These are phyloP conservation scores for Salvia sclarea DNA, from an alignment of 305 asterid species.

Conservation along the genomic window DNA sequence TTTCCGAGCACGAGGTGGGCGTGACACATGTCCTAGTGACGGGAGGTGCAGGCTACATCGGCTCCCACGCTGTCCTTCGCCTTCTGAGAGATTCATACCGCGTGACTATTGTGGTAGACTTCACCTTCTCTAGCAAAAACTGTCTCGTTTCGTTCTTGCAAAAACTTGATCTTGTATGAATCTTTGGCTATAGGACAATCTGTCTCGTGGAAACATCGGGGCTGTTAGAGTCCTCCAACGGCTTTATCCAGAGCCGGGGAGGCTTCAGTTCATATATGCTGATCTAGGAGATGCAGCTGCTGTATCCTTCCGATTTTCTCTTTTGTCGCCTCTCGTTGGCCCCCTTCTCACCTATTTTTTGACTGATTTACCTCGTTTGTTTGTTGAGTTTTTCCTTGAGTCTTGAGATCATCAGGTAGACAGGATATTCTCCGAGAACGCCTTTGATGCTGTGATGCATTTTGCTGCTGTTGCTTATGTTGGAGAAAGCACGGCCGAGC, in stretches of 20 bases:
- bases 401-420: slow-evolving; percentile 54
- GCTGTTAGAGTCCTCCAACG: slow-evolving; percentile 72
- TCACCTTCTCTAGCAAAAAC: neutral
- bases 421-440: slow-evolving; percentile 63
- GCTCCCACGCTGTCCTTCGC: slow-evolving; percentile 85
- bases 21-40: slow-evolving; percentile 80
- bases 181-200: slow-evolving; percentile 60
- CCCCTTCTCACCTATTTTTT: neutral
- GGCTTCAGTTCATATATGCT: slow-evolving; percentile 79
- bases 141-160: slow-evolving; percentile 2
- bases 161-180: neutral
- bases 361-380: neutral
- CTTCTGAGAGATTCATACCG: slow-evolving; percentile 77
- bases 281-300: slow-evolving; percentile 77
- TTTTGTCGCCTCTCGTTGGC: neutral
- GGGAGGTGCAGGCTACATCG: slow-evolving; percentile 88
- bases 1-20: slow-evolving; percentile 62
- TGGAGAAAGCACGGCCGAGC: slow-evolving; percentile 88
- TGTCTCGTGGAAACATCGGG: slow-evolving; percentile 88
- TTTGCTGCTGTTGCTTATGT: slow-evolving; percentile 94
- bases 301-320: slow-evolving; percentile 48
- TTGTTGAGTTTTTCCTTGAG: slow-evolving; percentile 33
- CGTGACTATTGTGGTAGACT: slow-evolving; percentile 83
- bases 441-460: slow-evolving; percentile 90
- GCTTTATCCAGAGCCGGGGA: slow-evolving; percentile 74